A percentile compares a stretch with the other conserved stretches of the same genome.
phyloP scores from a whole-genome alignment of 805 yeast genomes.

The Pichia cabralensis region DNA sequence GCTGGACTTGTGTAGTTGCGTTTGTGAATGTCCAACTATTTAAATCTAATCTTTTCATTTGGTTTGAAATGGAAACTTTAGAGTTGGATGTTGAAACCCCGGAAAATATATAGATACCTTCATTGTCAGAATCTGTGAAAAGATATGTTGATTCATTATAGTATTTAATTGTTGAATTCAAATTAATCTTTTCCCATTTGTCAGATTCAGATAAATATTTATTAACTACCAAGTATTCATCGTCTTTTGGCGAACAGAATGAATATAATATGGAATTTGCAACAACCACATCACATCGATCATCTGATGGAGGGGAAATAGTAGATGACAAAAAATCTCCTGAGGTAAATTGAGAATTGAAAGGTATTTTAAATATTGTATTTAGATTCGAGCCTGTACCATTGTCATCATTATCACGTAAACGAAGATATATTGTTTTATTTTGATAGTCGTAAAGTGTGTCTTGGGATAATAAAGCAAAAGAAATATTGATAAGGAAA shows the following conservation, averaged over 20 bases:
- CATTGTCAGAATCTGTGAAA: constrained; percentile 28
- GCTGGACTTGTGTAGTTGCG: constrained; percentile 40
- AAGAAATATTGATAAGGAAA: background rate
- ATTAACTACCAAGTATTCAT: constrained; percentile 1
- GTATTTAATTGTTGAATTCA: constrained; percentile 12
- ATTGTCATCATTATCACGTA: constrained; percentile 6
- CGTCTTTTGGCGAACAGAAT: constrained; percentile 12
- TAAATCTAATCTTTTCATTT: constrained; percentile 38
- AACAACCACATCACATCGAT: constrained; percentile 14
- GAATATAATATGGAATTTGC: constrained; percentile 16
- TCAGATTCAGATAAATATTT: constrained; percentile 7
- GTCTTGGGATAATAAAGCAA: constrained; percentile 10
- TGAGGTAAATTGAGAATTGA: constrained; percentile 16
- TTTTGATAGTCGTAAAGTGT: constrained; percentile 25
- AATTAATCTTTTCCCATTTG: constrained; percentile 17
- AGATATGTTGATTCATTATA: constrained; percentile 31
- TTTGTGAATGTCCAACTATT: constrained; percentile 25
- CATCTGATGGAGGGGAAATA: constrained; percentile 13
- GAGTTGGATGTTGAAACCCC: constrained; percentile 26
- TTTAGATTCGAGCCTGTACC: constrained; percentile 1
- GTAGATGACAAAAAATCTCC: constrained; percentile 12
- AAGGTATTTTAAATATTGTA: constrained; percentile 19
- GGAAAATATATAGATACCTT: constrained; percentile 44
- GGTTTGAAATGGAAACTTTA: constrained; percentile 22
- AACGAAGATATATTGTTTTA: constrained; percentile 21